Evolutionary conservation across 2,329 filamentous ascomycete genomes (phyloP).

Genomic region (Purpureocillium takamizusanense): DNA sequence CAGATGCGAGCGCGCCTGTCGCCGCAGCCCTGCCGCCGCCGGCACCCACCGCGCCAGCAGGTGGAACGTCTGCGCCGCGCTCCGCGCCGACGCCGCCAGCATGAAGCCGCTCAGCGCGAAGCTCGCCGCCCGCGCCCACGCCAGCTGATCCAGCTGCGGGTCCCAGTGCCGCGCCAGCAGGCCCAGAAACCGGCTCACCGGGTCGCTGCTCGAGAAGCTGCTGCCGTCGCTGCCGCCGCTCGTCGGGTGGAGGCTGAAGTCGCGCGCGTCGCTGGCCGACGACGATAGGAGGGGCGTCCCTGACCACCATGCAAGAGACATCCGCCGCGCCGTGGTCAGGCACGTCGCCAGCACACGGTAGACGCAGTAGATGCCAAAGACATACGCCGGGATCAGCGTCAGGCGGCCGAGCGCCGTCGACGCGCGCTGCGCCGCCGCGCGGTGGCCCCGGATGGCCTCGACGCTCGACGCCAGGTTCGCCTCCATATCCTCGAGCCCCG

Average conservation of each 20-base stretch:
- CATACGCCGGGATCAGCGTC: conserved; percentile 51
- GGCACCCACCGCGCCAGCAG: conserved; percentile 62
- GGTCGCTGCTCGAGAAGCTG: conserved; percentile 62
- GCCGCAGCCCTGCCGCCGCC: conserved; percentile 45
- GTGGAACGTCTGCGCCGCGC: conserved; percentile 75
- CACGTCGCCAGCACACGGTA: conserved; percentile 71
- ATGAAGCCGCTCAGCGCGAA: conserved; percentile 79
- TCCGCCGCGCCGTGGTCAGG: conserved; percentile 56
- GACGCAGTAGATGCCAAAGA: conserved; percentile 74
- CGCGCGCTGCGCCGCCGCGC: conserved; percentile 56
- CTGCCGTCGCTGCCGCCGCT: no score
- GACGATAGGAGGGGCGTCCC: no score
- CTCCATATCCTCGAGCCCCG: conserved; percentile 73
- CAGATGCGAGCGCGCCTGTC: conserved; percentile 67
- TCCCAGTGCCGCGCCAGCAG: conserved; percentile 78
- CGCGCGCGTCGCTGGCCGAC: no score
- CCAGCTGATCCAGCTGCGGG: conserved; percentile 68
- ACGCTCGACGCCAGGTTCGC: conserved; percentile 59
- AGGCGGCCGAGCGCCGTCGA: conserved; percentile 59
- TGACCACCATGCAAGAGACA: conserved; percentile 27
- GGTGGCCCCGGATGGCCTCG: conserved; percentile 51
- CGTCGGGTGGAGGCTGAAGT: no score
- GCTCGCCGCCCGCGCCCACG: conserved; percentile 78
- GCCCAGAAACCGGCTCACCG: conserved; percentile 74
- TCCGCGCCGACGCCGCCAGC: conserved; percentile 71